phyloP scores from a whole-genome alignment of 108 stramenopile species.

The Fragilariopsis cylindrus region DNA sequence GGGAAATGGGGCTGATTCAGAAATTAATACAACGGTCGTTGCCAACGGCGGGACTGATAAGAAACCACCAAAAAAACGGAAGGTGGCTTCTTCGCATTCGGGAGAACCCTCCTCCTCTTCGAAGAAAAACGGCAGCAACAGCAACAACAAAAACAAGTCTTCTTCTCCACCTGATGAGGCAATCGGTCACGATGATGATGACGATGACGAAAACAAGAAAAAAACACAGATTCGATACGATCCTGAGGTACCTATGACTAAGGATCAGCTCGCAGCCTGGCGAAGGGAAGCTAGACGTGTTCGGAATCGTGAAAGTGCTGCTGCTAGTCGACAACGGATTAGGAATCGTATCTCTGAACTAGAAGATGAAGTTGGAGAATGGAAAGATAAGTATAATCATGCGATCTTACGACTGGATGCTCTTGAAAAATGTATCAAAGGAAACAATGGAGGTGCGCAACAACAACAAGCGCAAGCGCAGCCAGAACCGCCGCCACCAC shows the following conservation, averaged over 20 bases:
- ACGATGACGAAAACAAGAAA: conserved; percentile 29
- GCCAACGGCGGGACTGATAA: conserved; percentile 24
- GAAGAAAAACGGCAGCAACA: neutral
- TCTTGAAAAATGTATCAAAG: conserved; percentile 3
- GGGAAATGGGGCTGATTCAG: neutral
- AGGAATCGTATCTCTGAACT: conserved; percentile 79
- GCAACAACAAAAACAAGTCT: neutral
- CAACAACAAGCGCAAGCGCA: conserved; percentile 2
- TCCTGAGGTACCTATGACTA: conserved; percentile 82
- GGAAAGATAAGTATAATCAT: conserved; percentile 73
- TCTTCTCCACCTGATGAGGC: neutral
- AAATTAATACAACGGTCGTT: neutral
- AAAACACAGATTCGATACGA: conserved; percentile 81
- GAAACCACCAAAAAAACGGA: conserved; percentile 51
- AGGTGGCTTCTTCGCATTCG: conserved; percentile 4
- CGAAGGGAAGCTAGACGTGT: conserved; percentile 80
- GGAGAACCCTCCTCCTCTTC: neutral
- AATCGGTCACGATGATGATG: neutral
- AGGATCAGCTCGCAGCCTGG: conserved; percentile 81
- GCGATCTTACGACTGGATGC: conserved; percentile 60
- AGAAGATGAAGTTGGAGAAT: conserved; percentile 69
- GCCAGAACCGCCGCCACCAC: neutral
- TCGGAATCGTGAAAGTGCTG: conserved; percentile 84
- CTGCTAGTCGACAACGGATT: conserved; percentile 77
- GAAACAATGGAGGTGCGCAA: conserved; percentile 6